Percentiles rank a stretch among this genome's conserved stretches.
These are phyloP conservation scores for Malus hybrid DNA, from an alignment of 331 rosid genomes.

Conservation along the genomic window DNA sequence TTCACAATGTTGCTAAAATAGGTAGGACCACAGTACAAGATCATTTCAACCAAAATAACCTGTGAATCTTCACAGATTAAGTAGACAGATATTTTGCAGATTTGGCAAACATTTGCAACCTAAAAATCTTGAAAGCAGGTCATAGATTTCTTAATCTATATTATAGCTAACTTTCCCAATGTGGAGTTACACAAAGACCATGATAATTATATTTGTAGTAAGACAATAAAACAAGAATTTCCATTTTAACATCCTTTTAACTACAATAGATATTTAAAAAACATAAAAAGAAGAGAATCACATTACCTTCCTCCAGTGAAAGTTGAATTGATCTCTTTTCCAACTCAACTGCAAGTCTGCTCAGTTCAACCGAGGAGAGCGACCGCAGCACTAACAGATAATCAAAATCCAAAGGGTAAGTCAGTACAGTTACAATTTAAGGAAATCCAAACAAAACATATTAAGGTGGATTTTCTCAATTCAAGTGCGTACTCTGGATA, in stretches of 20 bases:
- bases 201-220: background rate
- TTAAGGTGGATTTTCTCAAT: slow-evolving; percentile 5
- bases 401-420: slow-evolving; percentile 12
- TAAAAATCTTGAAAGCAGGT: no score
- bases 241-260: background rate
- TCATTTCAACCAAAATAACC: background rate
- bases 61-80: background rate
- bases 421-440: slow-evolving; percentile 14
- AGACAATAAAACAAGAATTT: background rate
- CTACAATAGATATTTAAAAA: background rate
- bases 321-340: slow-evolving; percentile 97
- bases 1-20: background rate
- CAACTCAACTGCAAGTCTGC: slow-evolving; percentile 85
- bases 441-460: slow-evolving; percentile 17
- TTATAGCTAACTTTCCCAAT: background rate
- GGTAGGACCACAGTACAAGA: background rate
- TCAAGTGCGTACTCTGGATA: slow-evolving; percentile 49
- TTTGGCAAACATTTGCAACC: background rate
- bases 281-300: background rate
- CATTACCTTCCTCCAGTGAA: slow-evolving; percentile 89
- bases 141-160: no score
- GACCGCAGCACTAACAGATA: slow-evolving; percentile 61
- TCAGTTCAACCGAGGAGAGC: slow-evolving; percentile 72
- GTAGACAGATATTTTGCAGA: background rate
- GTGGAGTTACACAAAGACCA: background rate